Percentiles rank a stretch among this genome's conserved stretches.
Conservation (phyloP, 805 yeast species). For the Candida ipomoeae region DNA sequence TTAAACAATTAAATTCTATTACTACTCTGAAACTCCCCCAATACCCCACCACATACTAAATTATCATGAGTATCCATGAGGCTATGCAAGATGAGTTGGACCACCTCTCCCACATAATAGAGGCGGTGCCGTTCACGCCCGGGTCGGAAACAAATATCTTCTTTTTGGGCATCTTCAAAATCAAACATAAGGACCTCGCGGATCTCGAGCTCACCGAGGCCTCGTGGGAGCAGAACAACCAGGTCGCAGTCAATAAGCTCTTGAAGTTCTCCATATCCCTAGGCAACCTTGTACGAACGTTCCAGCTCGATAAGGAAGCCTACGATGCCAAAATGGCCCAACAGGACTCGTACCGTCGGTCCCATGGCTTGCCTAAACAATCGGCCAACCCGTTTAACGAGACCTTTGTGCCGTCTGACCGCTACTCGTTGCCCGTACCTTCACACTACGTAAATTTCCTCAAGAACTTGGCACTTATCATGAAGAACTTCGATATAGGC, state of each 20-base stretch:
- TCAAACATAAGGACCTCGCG: constrained; percentile 21
- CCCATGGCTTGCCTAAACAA: constrained; percentile 2
- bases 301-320: constrained; percentile 32
- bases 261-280: constrained; percentile 40
- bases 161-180: constrained; percentile 32
- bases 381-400: constrained; percentile 15
- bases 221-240: constrained; percentile 20
- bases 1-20: no score
- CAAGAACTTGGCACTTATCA: constrained; percentile 27
- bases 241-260: constrained; percentile 34
- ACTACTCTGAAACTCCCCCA: no score
- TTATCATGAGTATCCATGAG: constrained; percentile 12
- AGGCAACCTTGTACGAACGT: constrained; percentile 37
- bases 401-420: constrained; percentile 2
- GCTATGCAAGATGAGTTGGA: constrained; percentile 25
- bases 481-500: constrained; percentile 42
- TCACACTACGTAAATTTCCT: constrained; percentile 31
- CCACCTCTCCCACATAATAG: constrained; percentile 25
- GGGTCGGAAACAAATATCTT: constrained; percentile 13
- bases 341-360: constrained; percentile 4
- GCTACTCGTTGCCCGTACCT: constrained; percentile 4
- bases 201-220: constrained; percentile 20
- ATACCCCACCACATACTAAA: no score
- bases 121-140: constrained; percentile 33
- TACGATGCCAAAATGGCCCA: constrained; percentile 23